Base-by-base conservation (phyloP, 345 rosid species). In the Odontarrhena argentea region DNA sequence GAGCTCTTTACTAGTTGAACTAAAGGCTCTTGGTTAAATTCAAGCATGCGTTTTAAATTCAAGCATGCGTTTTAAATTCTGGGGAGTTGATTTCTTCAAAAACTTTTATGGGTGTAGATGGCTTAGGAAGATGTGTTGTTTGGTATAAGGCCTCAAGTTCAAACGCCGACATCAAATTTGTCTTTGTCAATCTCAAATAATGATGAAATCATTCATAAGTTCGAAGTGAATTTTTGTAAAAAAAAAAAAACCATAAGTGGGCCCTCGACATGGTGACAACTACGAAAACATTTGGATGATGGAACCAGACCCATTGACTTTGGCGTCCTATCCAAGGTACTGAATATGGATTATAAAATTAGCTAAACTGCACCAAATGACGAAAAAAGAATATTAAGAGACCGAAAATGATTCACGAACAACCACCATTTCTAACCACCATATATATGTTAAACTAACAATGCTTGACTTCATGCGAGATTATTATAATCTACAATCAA, bases 401-500 rank as follows among this genome's bases (percentile, higher is more conserved):
- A 66, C 43, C 26, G 44, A 55, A 60, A 71, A 59, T 73, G 8
- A 45, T 66, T 6, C 25, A 43, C 11, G 37, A 8, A 59, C 67
- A 73, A 59, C 72, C 14, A 66, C 72, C 62, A 59, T 8, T 18
- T 43, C 6, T 59, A 73, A 73, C 76, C 25, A 73, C 76, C 67
- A 59, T 50, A 37, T 52, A 65, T 73, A 59, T 50, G 18, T 45
- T 65, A 65, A 41, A 58, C 42, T 12, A 24, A 36, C 43, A 60
- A 44, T 28, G 68, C 67, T 73, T 73, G 73, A 73, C 68, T 67
- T 73, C 73, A 66, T 73, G 77, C 68, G 30, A 30, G 58, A 45
- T 36, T 67, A 73, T 67, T 44, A 73, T 59, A 45, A 26, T 42
- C 13, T 41, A 50, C 12, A 41, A 73, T 48, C 24, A 44, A 18